Evolutionary conservation across 2,329 filamentous ascomycete species (phyloP).

Genomic region (Calonectria crousiana): DNA sequence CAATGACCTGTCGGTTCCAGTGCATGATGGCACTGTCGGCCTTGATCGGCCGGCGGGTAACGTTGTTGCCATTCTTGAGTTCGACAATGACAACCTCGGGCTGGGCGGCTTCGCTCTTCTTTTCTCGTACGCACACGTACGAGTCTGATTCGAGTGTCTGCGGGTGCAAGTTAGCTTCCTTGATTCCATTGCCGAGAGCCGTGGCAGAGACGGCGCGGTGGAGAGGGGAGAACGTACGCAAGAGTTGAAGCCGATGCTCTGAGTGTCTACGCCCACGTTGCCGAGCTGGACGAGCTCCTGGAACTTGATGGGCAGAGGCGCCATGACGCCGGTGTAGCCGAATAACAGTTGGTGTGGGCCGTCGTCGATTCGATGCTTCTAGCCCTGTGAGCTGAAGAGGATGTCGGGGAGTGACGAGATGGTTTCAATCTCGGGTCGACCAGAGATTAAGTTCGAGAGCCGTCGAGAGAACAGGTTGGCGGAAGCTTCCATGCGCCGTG

Average conservation of each 20-base stretch:
- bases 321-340: slow-evolving; percentile 60
- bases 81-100: slow-evolving; percentile 98
- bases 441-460: slow-evolving; percentile 40
- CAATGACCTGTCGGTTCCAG: slow-evolving; percentile 95
- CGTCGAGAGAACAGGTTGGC: slow-evolving; percentile 40
- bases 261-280: slow-evolving; percentile 60
- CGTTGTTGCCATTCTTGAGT: slow-evolving; percentile 96
- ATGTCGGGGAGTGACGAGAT: slow-evolving; percentile 28
- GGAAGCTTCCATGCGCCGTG: slow-evolving; percentile 55
- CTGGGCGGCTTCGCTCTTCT: slow-evolving; percentile 84
- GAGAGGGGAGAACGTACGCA: slow-evolving; percentile 69
- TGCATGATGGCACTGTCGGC: slow-evolving; percentile 99
- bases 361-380: slow-evolving; percentile 42
- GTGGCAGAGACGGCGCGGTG: slow-evolving; percentile 26
- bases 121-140: slow-evolving; percentile 96
- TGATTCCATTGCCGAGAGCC: not conserved
- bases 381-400: slow-evolving; percentile 33
- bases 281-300: slow-evolving; percentile 84
- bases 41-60: slow-evolving; percentile 95
- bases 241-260: slow-evolving; percentile 80
- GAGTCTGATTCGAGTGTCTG: slow-evolving; percentile 98
- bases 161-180: slow-evolving; percentile 35
- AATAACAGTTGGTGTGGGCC: slow-evolving; percentile 41
- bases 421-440: slow-evolving; percentile 43
- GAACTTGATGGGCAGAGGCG: slow-evolving; percentile 90